These are phyloP conservation scores for Gossypium thurberi DNA, from an alignment of 345 rosid species.

Conservation along the genomic window DNA sequence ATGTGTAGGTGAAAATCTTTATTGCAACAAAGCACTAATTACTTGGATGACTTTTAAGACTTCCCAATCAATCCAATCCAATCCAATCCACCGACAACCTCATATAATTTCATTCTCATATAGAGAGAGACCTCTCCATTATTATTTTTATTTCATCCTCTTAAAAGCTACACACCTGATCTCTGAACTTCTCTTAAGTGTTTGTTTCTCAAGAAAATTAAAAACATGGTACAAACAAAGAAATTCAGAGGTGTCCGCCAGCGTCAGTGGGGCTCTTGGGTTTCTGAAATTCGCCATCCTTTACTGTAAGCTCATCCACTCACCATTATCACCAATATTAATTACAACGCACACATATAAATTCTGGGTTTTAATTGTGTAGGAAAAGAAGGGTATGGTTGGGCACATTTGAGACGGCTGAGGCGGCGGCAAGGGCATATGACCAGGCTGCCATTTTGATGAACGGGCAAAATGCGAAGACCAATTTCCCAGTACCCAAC, in stretches of 20 bases:
- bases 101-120: background rate
- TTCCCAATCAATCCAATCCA: slow-evolving; percentile 11
- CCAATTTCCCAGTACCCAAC: slow-evolving; percentile 49
- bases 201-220: background rate
- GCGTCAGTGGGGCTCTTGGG: slow-evolving; percentile 95
- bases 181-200: slow-evolving; percentile 10
- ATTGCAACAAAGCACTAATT: slow-evolving; percentile 25
- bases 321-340: slow-evolving; percentile 9
- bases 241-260: slow-evolving; percentile 84
- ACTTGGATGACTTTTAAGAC: slow-evolving; percentile 4
- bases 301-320: slow-evolving; percentile 40
- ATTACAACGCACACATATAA: background rate
- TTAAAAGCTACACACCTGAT: background rate
- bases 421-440: slow-evolving; percentile 67
- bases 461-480: slow-evolving; percentile 69
- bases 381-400: slow-evolving; percentile 84
- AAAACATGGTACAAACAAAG: slow-evolving; percentile 55
- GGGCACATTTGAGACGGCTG: slow-evolving; percentile 79
- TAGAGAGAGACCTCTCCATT: background rate
- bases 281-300: slow-evolving; percentile 79
- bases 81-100: slow-evolving; percentile 29
- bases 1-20: slow-evolving; percentile 38
- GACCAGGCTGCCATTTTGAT: slow-evolving; percentile 65
- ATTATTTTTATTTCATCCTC: background rate
- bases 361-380: background rate